phyloP scores from a whole-genome alignment of 345 rosid genomes.

The Hibiscus syriacus region DNA sequence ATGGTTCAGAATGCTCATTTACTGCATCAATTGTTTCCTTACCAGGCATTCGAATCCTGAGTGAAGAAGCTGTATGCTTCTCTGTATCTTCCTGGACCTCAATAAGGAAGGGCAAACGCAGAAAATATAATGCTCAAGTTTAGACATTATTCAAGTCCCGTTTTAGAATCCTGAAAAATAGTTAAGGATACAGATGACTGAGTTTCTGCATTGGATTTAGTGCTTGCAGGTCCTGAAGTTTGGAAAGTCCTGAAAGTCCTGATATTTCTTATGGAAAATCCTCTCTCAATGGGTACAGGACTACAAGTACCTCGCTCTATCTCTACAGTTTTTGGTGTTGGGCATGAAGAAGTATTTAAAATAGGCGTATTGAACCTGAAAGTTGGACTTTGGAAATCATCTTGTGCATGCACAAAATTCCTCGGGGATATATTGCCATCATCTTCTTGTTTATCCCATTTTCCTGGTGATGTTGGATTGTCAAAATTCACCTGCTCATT shows the following conservation, averaged over 20 bases:
- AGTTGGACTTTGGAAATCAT: constrained; percentile 57
- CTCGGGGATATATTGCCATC: constrained; percentile 20
- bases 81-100: constrained; percentile 43
- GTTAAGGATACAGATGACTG: constrained; percentile 48
- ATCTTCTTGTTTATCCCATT: constrained; percentile 29
- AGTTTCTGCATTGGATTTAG: constrained; percentile 27
- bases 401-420: constrained; percentile 27
- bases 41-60: constrained; percentile 20
- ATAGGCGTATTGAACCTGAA: constrained; percentile 40
- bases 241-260: constrained; percentile 32
- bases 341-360: constrained; percentile 32
- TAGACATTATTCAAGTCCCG: constrained; percentile 6
- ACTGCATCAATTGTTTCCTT: constrained; percentile 30
- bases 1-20: constrained; percentile 29
- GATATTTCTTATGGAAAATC: constrained; percentile 23
- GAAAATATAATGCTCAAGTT: constrained; percentile 9
- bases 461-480: constrained; percentile 21
- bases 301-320: constrained; percentile 27
- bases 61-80: constrained; percentile 34
- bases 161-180: constrained; percentile 4
- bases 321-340: constrained; percentile 37
- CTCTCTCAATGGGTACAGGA: constrained; percentile 28
- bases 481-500: constrained; percentile 26
- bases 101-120: constrained; percentile 39
- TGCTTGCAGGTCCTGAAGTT: constrained; percentile 31